These are phyloP conservation scores for Drechslerella coelobrocha DNA, from an alignment of 2,329 filamentous ascomycete genomes.

Conservation along the genomic window DNA sequence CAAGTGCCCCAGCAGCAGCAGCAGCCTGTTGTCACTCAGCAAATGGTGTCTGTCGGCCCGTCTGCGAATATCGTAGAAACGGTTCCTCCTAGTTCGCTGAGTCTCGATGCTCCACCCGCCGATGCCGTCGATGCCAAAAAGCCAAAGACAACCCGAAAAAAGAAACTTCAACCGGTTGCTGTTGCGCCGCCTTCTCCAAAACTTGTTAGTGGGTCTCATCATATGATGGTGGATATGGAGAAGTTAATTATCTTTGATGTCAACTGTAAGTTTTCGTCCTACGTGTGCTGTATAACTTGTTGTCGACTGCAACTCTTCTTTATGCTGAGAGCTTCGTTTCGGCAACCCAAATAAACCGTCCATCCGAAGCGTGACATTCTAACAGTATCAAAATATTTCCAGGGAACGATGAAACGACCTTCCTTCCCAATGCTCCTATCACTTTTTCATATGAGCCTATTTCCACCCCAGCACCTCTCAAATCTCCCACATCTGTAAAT, in stretches of 20 bases:
- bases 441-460: slow-evolving; percentile 39
- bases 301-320: not conserved
- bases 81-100: slow-evolving; percentile 8
- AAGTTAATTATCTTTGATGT: slow-evolving; percentile 39
- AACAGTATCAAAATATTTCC: not conserved
- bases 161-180: slow-evolving; percentile 27
- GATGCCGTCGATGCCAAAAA: slow-evolving; percentile 33
- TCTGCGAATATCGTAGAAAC: slow-evolving; percentile 45
- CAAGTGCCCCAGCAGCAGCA: not conserved
- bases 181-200: slow-evolving; percentile 19
- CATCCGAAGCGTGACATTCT: not conserved
- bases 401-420: slow-evolving; percentile 37
- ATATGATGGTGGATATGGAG: slow-evolving; percentile 50
- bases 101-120: slow-evolving; percentile 5
- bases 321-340: not conserved
- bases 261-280: slow-evolving; percentile 29
- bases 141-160: slow-evolving; percentile 15
- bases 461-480: not conserved
- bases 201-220: slow-evolving; percentile 15
- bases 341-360: no score
- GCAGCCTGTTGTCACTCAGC: slow-evolving; percentile 27
- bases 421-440: slow-evolving; percentile 26
- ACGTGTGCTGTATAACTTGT: not conserved
- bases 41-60: slow-evolving; percentile 44
- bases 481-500: slow-evolving; percentile 27